Evolutionary conservation across 2,329 filamentous ascomycete genomes (phyloP).

Genomic region (Microcyclospora tardicrescens): DNA sequence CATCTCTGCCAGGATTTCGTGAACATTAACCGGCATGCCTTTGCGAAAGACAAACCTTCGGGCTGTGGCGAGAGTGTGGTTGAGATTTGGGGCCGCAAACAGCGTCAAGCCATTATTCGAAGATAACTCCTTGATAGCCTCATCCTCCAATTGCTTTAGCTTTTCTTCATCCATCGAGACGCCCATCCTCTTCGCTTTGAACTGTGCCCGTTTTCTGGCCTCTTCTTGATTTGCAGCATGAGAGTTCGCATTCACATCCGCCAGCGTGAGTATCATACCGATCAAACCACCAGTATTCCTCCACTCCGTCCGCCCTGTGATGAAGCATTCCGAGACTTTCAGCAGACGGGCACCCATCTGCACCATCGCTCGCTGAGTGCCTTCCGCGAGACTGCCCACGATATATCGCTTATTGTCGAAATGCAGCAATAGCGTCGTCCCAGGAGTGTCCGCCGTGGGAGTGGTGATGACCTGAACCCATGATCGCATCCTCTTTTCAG

Average conservation of each 20-base stretch:
- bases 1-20: constrained; percentile 45
- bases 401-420: constrained; percentile 74
- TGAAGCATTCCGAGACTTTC: constrained; percentile 64
- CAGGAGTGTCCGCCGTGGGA: constrained; percentile 78
- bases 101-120: constrained; percentile 43
- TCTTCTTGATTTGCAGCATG: constrained; percentile 31
- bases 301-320: constrained; percentile 70
- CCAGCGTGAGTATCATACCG: constrained; percentile 73
- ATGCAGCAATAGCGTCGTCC: constrained; percentile 63
- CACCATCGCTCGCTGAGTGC: constrained; percentile 63
- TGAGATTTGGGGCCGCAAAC: constrained; percentile 69
- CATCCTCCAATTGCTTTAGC: constrained; percentile 16
- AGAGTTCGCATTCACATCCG: constrained; percentile 46
- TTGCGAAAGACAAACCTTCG: constrained; percentile 78
- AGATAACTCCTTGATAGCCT: constrained; percentile 20
- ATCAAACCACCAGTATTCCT: constrained; percentile 65
- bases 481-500: constrained; percentile 48
- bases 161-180: constrained; percentile 11
- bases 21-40: constrained; percentile 57
- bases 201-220: constrained; percentile 25
- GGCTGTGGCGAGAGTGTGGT: constrained; percentile 68
- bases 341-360: constrained; percentile 53
- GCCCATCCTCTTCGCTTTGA: constrained; percentile 22
- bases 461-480: constrained; percentile 64
- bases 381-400: constrained; percentile 72